Conservation (phyloP, 805 yeast species). For the Brettanomyces bruxellensis region DNA sequence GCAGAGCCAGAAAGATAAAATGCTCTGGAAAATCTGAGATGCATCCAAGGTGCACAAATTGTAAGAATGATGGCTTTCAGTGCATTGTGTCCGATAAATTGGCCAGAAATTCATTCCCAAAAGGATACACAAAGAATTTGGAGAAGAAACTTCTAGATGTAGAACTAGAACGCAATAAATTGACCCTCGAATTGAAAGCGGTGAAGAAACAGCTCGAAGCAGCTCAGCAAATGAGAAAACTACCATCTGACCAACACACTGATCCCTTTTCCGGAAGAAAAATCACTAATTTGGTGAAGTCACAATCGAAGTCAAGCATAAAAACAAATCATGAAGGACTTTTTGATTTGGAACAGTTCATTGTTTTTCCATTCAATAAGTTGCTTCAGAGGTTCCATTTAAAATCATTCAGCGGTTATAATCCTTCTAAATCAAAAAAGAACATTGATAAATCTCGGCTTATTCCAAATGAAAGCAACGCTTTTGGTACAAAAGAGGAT, state of each 20-base stretch:
- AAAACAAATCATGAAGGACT: slow-evolving; percentile 12
- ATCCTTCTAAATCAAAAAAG: slow-evolving; percentile 5
- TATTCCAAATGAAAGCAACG: not conserved
- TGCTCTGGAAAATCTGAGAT: slow-evolving; percentile 54
- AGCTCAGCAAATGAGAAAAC: not conserved
- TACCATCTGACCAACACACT: not conserved
- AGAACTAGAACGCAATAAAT: slow-evolving; percentile 43
- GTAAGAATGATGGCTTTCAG: slow-evolving; percentile 53
- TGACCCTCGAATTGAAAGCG: slow-evolving; percentile 27
- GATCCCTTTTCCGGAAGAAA: not conserved
- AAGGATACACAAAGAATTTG: slow-evolving; percentile 70
- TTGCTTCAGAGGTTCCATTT: slow-evolving; percentile 15
- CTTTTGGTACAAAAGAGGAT: slow-evolving; percentile 2
- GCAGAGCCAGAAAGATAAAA: slow-evolving; percentile 66
- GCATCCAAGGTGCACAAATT: slow-evolving; percentile 55
- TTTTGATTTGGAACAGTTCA: slow-evolving; percentile 19
- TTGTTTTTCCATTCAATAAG: slow-evolving; percentile 18
- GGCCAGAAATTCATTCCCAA: slow-evolving; percentile 70
- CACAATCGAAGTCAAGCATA: not conserved
- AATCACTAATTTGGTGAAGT: not conserved
- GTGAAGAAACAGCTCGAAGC: slow-evolving; percentile 7
- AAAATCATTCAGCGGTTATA: slow-evolving; percentile 24
- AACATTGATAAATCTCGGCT: not conserved
- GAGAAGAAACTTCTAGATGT: slow-evolving; percentile 53
- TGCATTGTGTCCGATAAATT: slow-evolving; percentile 68